Percentiles rank a stretch among this genome's conserved stretches.
phyloP scores from a whole-genome alignment of 345 rosid genomes.

The Erodium maritimum region DNA sequence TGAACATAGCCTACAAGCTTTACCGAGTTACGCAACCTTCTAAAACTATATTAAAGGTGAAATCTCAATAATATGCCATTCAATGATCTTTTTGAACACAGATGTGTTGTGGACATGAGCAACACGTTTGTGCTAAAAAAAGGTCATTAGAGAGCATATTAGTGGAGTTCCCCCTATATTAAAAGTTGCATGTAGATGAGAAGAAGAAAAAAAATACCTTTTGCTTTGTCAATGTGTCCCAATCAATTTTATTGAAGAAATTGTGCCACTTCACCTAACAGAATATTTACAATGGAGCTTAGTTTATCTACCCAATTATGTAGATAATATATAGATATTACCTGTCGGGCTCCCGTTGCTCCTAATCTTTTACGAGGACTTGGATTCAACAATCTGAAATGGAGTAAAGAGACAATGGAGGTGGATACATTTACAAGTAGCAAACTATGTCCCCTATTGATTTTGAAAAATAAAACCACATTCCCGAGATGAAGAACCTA shows the following conservation, averaged over 20 bases:
- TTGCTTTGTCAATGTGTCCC: constrained; percentile 92
- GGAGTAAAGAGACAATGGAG: constrained; percentile 7
- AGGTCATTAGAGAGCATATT: too few species aligned
- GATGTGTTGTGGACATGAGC: too few species aligned
- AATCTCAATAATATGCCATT: too few species aligned
- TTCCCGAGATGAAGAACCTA: too few species aligned
- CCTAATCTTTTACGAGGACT: constrained; percentile 86
- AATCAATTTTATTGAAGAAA: constrained; percentile 76
- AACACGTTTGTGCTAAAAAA: too few species aligned
- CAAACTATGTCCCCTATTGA: background rate
- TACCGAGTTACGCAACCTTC: constrained; percentile 8
- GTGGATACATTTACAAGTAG: background rate
- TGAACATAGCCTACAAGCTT: constrained; percentile 73
- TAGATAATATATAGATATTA: constrained; percentile 16
- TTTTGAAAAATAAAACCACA: too few species aligned
- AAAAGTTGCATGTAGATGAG: too few species aligned
- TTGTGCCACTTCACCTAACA: constrained; percentile 71
- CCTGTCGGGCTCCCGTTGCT: constrained; percentile 85
- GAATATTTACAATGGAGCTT: constrained; percentile 9
- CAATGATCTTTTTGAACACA: too few species aligned
- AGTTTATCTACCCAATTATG: background rate
- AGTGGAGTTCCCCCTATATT: too few species aligned
- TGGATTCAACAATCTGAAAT: constrained; percentile 65
- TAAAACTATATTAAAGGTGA: too few species aligned
- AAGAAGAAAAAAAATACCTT: constrained; percentile 39